Conservation (phyloP, 2,329 filamentous ascomycete species). For the Furcasterigmium sp. region DNA sequence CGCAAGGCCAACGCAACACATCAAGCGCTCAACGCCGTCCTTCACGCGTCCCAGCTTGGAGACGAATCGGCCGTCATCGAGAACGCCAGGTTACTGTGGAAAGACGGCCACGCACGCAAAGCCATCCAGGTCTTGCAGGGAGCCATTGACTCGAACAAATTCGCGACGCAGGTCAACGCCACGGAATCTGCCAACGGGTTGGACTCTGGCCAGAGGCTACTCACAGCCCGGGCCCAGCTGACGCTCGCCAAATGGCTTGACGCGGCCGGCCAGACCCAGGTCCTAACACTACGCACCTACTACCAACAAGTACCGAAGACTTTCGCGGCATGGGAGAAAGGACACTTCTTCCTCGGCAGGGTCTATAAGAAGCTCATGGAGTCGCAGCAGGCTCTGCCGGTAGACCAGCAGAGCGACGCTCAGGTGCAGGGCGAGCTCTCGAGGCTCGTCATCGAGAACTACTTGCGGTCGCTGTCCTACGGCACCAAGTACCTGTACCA, state of each 20-base stretch:
- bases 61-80: conserved; percentile 89
- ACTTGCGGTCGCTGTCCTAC: conserved; percentile 77
- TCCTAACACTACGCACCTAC: conserved; percentile 69
- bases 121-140: conserved; percentile 88
- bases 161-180: conserved; percentile 46
- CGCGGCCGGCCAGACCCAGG: conserved; percentile 86
- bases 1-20: conserved; percentile 79
- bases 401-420: conserved; percentile 70
- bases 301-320: conserved; percentile 79
- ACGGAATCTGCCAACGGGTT: conserved; percentile 28
- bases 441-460: conserved; percentile 90
- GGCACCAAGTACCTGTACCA: conserved; percentile 97
- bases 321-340: conserved; percentile 80
- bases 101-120: conserved; percentile 87
- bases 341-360: conserved; percentile 92
- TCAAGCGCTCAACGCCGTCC: conserved; percentile 88
- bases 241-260: conserved; percentile 96
- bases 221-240: conserved; percentile 76
- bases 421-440: conserved; percentile 78
- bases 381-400: conserved; percentile 72
- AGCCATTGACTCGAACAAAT: conserved; percentile 77
- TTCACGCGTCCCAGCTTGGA: conserved; percentile 79
- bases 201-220: conserved; percentile 48
- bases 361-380: conserved; percentile 97
- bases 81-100: conserved; percentile 89